A percentile compares a stretch with the other conserved stretches of the same genome.
Evolutionary conservation across 2,329 filamentous ascomycete species (phyloP).

Genomic region (Stemphylium lycopersici): DNA sequence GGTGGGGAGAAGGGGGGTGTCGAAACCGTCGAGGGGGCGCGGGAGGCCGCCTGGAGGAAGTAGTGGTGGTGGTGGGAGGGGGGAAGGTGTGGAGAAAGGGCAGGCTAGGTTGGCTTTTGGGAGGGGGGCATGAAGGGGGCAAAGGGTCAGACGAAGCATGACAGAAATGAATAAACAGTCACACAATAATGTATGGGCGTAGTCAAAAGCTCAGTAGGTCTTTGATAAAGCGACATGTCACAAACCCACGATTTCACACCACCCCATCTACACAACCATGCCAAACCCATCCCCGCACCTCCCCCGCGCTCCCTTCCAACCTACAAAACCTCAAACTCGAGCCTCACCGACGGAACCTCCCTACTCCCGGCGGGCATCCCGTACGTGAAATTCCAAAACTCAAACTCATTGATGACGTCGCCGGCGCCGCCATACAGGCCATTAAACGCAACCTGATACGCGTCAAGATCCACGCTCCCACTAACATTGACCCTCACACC

Average conservation of each 20-base stretch:
- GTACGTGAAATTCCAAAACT: slow-evolving; percentile 54
- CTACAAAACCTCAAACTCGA: slow-evolving; percentile 28
- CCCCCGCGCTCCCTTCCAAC: not conserved
- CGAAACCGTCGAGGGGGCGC: slow-evolving; percentile 38
- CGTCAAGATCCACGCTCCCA: slow-evolving; percentile 52
- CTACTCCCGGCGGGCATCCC: slow-evolving; percentile 39
- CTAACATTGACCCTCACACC: slow-evolving; percentile 55
- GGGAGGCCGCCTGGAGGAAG: slow-evolving; percentile 46
- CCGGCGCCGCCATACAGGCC: slow-evolving; percentile 50
- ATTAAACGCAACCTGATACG: slow-evolving; percentile 52
- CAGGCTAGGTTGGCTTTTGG: slow-evolving; percentile 55
- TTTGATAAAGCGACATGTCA: too few species aligned
- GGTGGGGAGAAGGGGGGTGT: slow-evolving; percentile 8
- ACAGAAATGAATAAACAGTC: too few species aligned
- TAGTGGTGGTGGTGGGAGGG: slow-evolving; percentile 13
- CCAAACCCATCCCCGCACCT: too few species aligned
- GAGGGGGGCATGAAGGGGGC: slow-evolving; percentile 13
- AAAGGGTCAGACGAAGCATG: too few species aligned
- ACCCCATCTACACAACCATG: not conserved
- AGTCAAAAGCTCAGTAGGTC: too few species aligned
- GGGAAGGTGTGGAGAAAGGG: slow-evolving; percentile 48
- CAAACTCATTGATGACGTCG: slow-evolving; percentile 48
- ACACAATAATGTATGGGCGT: too few species aligned
- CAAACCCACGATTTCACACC: too few species aligned
- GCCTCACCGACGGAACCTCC: slow-evolving; percentile 31